A percentile compares a stretch with the other conserved stretches of the same genome.
Evolutionary conservation across 805 yeast species (phyloP).

Genomic region (Starmerella bombi): DNA sequence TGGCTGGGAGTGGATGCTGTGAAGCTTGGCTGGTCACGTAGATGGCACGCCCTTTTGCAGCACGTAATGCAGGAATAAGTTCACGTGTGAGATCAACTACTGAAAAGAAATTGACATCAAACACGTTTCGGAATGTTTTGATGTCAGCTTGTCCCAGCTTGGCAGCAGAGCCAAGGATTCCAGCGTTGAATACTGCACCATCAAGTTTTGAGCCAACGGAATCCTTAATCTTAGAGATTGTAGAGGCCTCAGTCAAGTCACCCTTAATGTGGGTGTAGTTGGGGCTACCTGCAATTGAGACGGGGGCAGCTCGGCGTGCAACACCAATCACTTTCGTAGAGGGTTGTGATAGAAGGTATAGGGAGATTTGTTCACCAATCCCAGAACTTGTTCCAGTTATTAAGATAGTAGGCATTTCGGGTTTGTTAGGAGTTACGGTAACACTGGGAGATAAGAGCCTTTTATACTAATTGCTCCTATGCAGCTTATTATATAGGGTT

Average conservation of each 20-base stretch:
- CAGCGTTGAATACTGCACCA: constrained; percentile 54
- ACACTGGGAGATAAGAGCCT: too few species aligned
- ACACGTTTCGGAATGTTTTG: constrained; percentile 47
- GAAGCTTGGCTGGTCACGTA: constrained; percentile 88
- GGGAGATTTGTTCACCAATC: constrained; percentile 67
- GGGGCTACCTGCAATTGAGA: constrained; percentile 30
- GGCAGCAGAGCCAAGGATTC: constrained; percentile 65
- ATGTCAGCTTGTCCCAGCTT: constrained; percentile 34
- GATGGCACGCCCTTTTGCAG: constrained; percentile 49
- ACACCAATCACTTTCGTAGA: constrained; percentile 47
- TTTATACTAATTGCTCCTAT: too few species aligned
- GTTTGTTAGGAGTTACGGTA: too few species aligned
- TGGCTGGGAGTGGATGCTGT: constrained; percentile 45
- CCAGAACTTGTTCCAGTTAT: constrained; percentile 23
- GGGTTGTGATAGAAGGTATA: constrained; percentile 32
- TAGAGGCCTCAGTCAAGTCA: constrained; percentile 36
- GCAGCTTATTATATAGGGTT: too few species aligned
- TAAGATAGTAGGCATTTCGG: constrained; percentile 16
- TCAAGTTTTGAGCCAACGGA: constrained; percentile 28
- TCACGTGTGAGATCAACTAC: constrained; percentile 44
- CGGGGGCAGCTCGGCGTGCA: constrained; percentile 47
- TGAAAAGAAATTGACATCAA: constrained; percentile 68
- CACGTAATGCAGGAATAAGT: constrained; percentile 39
- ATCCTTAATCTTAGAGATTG: constrained; percentile 25
- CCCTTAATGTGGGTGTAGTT: constrained; percentile 33